A percentile compares a stretch with the other conserved stretches of the same genome.
phyloP scores from a whole-genome alignment of 2,329 filamentous ascomycete genomes.

The Periconia digitata region DNA sequence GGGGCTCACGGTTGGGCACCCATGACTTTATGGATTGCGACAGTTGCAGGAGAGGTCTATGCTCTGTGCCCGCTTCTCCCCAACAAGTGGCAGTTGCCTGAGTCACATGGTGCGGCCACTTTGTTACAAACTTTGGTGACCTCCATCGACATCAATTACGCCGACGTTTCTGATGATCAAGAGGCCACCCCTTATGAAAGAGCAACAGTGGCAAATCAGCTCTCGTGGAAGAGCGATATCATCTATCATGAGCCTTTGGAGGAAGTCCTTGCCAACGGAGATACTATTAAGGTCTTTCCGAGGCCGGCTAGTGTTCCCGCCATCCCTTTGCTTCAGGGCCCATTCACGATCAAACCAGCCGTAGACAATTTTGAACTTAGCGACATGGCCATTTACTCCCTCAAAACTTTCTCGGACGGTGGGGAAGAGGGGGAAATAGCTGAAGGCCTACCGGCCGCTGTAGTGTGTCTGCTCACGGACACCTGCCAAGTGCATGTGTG shows the following conservation, averaged over 20 bases:
- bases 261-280: slow-evolving; percentile 44
- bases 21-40: slow-evolving; percentile 97
- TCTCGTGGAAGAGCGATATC: slow-evolving; percentile 57
- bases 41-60: slow-evolving; percentile 90
- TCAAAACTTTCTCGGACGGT: slow-evolving; percentile 53
- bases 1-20: slow-evolving; percentile 76
- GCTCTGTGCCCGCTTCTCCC: slow-evolving; percentile 89
- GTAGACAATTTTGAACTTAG: slow-evolving; percentile 60
- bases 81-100: slow-evolving; percentile 71
- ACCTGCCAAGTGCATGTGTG: slow-evolving; percentile 60
- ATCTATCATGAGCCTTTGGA: slow-evolving; percentile 52
- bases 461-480: slow-evolving; percentile 60
- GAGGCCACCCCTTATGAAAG: slow-evolving; percentile 47
- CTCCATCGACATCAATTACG: slow-evolving; percentile 71
- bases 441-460: slow-evolving; percentile 57
- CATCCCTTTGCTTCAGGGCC: slow-evolving; percentile 64
- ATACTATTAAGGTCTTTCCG: slow-evolving; percentile 55
- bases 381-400: slow-evolving; percentile 60
- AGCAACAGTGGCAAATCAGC: slow-evolving; percentile 55
- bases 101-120: slow-evolving; percentile 54
- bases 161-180: slow-evolving; percentile 27
- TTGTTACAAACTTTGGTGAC: slow-evolving; percentile 81
- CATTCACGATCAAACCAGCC: slow-evolving; percentile 56
- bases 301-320: slow-evolving; percentile 57
- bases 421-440: slow-evolving; percentile 49